Conservation (phyloP, 768 basidiomycete species). For the Galerina marginata region DNA sequence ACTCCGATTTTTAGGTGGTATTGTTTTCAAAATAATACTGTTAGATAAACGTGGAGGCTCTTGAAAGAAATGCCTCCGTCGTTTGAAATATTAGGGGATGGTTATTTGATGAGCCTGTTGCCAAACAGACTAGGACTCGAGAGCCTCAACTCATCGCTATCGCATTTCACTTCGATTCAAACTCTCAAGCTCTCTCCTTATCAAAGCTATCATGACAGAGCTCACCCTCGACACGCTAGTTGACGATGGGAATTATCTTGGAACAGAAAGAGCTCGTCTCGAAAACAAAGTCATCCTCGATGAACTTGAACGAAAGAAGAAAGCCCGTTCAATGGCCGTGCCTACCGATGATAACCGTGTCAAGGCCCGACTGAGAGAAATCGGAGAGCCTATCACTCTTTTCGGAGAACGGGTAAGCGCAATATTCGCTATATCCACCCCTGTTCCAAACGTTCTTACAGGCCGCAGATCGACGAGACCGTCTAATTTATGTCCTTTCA, state of each 20-base stretch:
- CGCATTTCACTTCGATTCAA: too few species aligned
- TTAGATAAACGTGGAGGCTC: background rate
- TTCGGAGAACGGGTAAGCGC: slow-evolving; percentile 95
- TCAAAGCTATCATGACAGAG: slow-evolving; percentile 60
- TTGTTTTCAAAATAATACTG: too few species aligned
- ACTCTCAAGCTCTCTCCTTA: background rate
- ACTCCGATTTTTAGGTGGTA: too few species aligned
- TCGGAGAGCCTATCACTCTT: slow-evolving; percentile 95
- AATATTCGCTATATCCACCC: slow-evolving; percentile 1
- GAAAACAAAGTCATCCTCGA: slow-evolving; percentile 90
- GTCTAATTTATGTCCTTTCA: slow-evolving; percentile 92
- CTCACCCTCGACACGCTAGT: slow-evolving; percentile 76
- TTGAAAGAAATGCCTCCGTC: too few species aligned
- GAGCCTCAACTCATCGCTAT: too few species aligned
- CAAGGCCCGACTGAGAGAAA: slow-evolving; percentile 84
- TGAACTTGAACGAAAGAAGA: slow-evolving; percentile 98
- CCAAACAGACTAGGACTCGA: background rate
- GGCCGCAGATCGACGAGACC: slow-evolving; percentile 96
- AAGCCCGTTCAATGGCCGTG: slow-evolving; percentile 90
- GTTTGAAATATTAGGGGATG: background rate
- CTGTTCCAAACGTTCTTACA: slow-evolving; percentile 38
- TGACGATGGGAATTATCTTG: slow-evolving; percentile 79
- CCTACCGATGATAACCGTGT: slow-evolving; percentile 97
- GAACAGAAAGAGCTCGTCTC: slow-evolving; percentile 73
- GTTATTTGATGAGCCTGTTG: slow-evolving; percentile 1